Evolutionary conservation across 2,329 filamentous ascomycete species (phyloP), one percentile per base, ranked within the genome.

Genomic region (Colletotrichum lindemuthianum): DNA sequence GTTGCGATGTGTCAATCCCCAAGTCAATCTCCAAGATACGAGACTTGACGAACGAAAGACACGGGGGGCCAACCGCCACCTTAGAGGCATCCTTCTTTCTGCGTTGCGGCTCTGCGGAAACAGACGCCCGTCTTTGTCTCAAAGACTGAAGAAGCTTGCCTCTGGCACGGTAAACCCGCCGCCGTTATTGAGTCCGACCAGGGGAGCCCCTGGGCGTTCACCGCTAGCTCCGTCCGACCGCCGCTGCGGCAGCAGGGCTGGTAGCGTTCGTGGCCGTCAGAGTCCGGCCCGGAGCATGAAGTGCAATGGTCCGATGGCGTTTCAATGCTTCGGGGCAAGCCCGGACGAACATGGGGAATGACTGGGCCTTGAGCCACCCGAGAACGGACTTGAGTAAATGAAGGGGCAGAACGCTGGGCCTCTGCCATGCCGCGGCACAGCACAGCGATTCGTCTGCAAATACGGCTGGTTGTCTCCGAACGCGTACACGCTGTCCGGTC

Each of bases 241-340:
- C 37, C 36, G 57, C 45, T 41, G 57, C 50, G 61, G 45, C 50
- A 15, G 57, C 39, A 32, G 8, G 41, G 41, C 12, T 40, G 37
- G 24, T 49, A 55, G 45, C 45, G 39, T 55, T 55, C 61, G n/a
- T 56, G 50, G 44, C 50, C 55, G 50, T 55, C 40, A 40, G 43
- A 36, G 43, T 48, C 39, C 57, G 51, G 50, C 57, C 57, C 61
- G 50, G 50, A 51, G 61, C 61, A 56, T 61, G 39, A 45, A 45
- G 49, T 49, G 50, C 24, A 24, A 60, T 51, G 61, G 61, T 55
- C 61, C 51, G 51, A 55, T 41, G 39, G 51, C 49, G 58, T 65
- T 65, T 65, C 61, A 55, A 52, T 50, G 61, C 50, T 16, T 32
- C 51, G 47, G 47, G 44, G 40, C 34, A 24, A 24, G 24, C 24